Base-by-base conservation (phyloP, 1,284 basidiomycete species). In the Rhodotorula glutinis region DNA sequence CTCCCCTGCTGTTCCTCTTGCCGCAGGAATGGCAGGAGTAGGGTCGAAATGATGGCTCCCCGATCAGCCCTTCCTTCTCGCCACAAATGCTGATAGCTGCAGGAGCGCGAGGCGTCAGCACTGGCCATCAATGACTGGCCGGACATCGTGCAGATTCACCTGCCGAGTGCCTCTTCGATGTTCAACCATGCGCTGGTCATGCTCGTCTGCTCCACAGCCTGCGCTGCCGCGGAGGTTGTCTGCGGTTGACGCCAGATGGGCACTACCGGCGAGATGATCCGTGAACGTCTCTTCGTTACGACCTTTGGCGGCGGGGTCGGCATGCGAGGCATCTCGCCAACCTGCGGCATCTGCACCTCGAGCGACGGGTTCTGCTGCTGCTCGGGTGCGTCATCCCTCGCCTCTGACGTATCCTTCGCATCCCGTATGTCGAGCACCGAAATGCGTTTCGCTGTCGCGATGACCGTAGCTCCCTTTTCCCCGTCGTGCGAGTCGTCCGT, bases 1-100 rank as follows among this genome's bases (percentile, higher is more conserved):
- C 63, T 57, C 10, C 65, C 62, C 27, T 47, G 55, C 47, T 70
- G 67, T 44, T 75, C 74, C 40, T 74, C 66, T 4, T 52, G 57
- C 21, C 63, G 53, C 21, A 73, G 44, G 60, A 73, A 73, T 4
- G 71, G 69, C 10, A 73, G 29, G 10, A 73, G 57, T 4, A 55
- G 57, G 41, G 52, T 60, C 8, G 54, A 55, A 51, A 73, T 17
- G 44, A 73, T 47, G 5, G 25, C 33, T 3, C 64, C 66, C 0
- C 71, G 66, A 13, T 73, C 69, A 2, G 46, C 16, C 19, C 56
- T 53, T 25, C 63, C 57, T 23, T 62, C 57, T 5, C n/a, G 53
- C 17, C 69, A n/a, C 2, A 60, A 62, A 13, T 30, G 25, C 11
- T 52, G 17, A 55, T 71, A 73, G 0, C 71, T 72, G 54, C 17